These are phyloP conservation scores for Colletotrichum truncatum DNA, from an alignment of 2,329 filamentous ascomycete genomes.

Conservation along the genomic window DNA sequence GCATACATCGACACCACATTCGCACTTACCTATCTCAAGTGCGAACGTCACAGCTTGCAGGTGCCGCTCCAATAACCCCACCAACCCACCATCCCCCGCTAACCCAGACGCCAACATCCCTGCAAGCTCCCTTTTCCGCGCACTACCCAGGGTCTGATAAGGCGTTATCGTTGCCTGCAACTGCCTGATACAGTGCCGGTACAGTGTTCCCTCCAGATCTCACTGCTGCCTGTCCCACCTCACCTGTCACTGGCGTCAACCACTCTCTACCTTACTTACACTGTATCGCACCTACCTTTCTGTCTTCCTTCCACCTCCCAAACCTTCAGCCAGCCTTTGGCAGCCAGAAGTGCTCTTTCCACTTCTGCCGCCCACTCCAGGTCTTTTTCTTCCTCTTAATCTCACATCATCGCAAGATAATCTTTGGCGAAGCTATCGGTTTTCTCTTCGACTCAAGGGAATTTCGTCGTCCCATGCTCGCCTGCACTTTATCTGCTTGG, in stretches of 20 bases:
- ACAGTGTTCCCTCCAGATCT: conserved; percentile 26
- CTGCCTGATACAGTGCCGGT: conserved; percentile 34
- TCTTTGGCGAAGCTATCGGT: neutral
- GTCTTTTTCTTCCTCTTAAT: neutral
- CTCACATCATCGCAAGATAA: neutral
- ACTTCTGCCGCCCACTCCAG: neutral
- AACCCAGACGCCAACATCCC: neutral
- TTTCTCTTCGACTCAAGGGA: neutral
- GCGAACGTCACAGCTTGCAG: neutral
- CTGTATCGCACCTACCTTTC: conserved; percentile 14
- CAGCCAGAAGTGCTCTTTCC: neutral
- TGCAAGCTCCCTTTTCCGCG: conserved; percentile 9
- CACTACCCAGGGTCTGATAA: conserved; percentile 18
- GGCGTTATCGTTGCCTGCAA: conserved; percentile 40
- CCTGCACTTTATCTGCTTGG: conserved; percentile 1
- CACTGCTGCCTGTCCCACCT: conserved; percentile 8
- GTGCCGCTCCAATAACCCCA: conserved; percentile 23
- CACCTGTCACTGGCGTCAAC: neutral
- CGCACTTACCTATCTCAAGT: conserved; percentile 5
- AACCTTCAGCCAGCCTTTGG: neutral
- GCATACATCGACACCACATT: neutral
- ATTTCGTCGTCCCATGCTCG: conserved; percentile 6
- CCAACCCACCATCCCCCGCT: conserved; percentile 8
- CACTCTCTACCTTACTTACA: conserved; percentile 17
- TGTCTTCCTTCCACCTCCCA: conserved; percentile 8